Base-by-base conservation (phyloP, 2,329 filamentous ascomycete species). In the Incumbomyces delicatus region DNA sequence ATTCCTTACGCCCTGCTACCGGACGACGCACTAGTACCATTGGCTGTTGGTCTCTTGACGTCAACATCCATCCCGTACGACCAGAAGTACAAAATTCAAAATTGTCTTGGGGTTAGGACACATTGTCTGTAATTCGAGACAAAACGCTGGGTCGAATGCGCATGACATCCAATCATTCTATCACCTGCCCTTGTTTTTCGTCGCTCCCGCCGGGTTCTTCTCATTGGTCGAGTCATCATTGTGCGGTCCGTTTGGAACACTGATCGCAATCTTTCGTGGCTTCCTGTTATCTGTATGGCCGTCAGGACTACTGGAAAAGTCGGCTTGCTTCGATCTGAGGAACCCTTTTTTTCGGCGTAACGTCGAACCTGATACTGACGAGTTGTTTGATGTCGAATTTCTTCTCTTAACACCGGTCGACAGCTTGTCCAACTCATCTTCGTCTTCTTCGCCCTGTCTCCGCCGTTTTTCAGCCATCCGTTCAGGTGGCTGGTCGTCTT, bases 391-490 rank as follows among this genome's bases (percentile, higher is more conserved):
- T 41, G 63, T 60, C 11, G 68, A 71, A 49, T 66, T 71, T 49
- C 70, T 63, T 44, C 70, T 63, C 54, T 72, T 72, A 1, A 66
- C 62, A 18, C 63, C 66, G 8, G 64, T 61, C 53, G 86, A 80
- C 57, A 95, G 74, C 66, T 92, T 94, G 46, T 81, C 81, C n/a
- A 96, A 69, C 59, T 90, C 87, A 54, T 95, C 89, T 47, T 95
- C 89, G 38, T 95, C 90, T 51, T 94, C 87, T 61, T 95, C 89
- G 57, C 74, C 69, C 44, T 62, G 58, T 36, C 92, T 79, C 40
- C 90, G 78, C 40, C 90, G 83, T 66, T 96, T 96, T 63, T 94
- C 87, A 0, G 87, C 84, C 14, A 94, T 67, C 45, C 87, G 77
- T 64, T 95, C 87, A 0, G 82, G 84, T 2, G 83, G 82, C 60